Base-by-base conservation (phyloP, 163 green algal genomes). In the Coccomyxa subellipsoidea region DNA sequence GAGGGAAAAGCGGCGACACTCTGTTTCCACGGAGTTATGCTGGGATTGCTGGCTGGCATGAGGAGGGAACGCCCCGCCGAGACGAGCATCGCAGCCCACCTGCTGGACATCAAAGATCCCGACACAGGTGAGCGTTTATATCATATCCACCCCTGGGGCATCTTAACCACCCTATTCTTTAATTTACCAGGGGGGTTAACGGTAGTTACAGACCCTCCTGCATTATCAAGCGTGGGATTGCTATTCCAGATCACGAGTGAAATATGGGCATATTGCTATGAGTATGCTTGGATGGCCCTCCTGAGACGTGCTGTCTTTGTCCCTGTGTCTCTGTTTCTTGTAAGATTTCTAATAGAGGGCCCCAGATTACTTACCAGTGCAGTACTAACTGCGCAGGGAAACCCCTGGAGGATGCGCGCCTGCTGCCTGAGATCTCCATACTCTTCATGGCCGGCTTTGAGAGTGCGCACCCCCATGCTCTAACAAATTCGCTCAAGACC, bases 371-470 rank as follows among this genome's bases (percentile, higher is more conserved):
- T n/a, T n/a, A n/a, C n/a, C n/a, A n/a, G n/a, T n/a, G n/a, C n/a
- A n/a, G n/a, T n/a, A 23, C 7, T 7, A 10, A 27, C 0, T 7
- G 2, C 15, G 36, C 77, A 81, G 77, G 77, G n/a, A 72, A 54
- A 27, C 77, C 77, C 3, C 77, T 81, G 27, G 31, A 18, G 1
- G 77, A 81, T 40, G 32, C 47, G 31, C 77, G 34, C 0, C 32
- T 81, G 9, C 77, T 81, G 31, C 77, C 77, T 4, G 77, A 81
- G 40, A 39, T 81, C 31, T 34, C n/a, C 53, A 40, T 32, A 25
- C 31, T 81, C 23, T 81, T 81, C 40, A 75, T 81, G 47, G 77
- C 77, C 2, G 87, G 88, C 78, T 88, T 84, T 38, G 88, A 83
- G 15, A 84, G 66, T 73, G 8, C 27, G 66, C 66, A 0, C n/a